Evolutionary conservation across 1,284 basidiomycete genomes (phyloP), one percentile per base, ranked within the genome.

Genomic region (Boletus subluridellus): DNA sequence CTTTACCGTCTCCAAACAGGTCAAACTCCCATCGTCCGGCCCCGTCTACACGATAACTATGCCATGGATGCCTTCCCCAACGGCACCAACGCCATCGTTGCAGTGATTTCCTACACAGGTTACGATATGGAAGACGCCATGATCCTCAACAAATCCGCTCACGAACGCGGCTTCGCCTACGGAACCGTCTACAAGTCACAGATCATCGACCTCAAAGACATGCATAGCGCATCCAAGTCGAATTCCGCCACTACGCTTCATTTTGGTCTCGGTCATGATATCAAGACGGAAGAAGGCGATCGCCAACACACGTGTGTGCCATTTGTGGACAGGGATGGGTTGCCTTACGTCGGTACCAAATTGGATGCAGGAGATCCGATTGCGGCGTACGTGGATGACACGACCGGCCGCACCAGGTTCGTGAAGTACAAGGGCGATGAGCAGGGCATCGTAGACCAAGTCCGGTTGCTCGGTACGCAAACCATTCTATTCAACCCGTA

Each of bases 111-210:
- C 0, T 99, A 99, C 75, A 99, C 97, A 0, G 97, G 97, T 7
- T 99, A 99, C 76, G 97, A 99, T 74, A 99, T 99, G 97, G 97
- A 99, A 78, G 97, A 99, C 69, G 97, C 97, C 62, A 99, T 99
- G 97, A 99, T 99, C 66, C 78, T 99, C 54, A 99, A 99, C 78
- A 99, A 99, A 79, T 98, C 95, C 5, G 91, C 94, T 4, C 95
- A 99, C 73, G 97, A 99, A 76, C 89, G 97, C 46, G 97, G 97
- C 0, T 99, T 99, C 72, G 95, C 83, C 0, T 98, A 99, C 71
- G 97, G 97, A 26, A 94, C 95, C 1, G 86, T 99, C 42, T 99
- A 98, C 82, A 99, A 99, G 77, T 90, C 93, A 6, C 88, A 96
- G 70, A 92, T 92, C 45, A 81, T 98, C 58, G 95, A 99, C 73